Evolutionary conservation across 371 early-diverging fungal genomes (phyloP).

Genomic region (Syncephalastrum racemosum): DNA sequence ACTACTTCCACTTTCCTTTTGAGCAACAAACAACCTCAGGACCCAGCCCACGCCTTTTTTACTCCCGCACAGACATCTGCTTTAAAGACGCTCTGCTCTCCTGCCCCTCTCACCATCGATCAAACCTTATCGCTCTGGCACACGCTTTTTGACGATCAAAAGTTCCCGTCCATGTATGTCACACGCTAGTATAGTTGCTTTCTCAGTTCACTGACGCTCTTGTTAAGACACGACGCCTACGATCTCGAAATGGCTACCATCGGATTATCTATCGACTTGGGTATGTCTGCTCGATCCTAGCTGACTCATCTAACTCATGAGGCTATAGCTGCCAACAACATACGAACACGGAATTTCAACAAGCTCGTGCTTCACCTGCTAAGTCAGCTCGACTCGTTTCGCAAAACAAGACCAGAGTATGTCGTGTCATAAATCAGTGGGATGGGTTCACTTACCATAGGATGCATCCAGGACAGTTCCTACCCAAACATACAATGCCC

Average conservation of each 20-base stretch:
- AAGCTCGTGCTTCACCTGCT: constrained; percentile 60
- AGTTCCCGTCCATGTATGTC: constrained; percentile 37
- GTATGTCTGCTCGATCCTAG: constrained; percentile 29
- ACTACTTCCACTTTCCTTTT: constrained; percentile 17
- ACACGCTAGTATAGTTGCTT: neutral
- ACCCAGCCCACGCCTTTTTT: constrained; percentile 32
- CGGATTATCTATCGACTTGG: constrained; percentile 62
- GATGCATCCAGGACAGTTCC: constrained; percentile 31
- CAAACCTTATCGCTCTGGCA: constrained; percentile 37
- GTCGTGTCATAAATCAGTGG: constrained; percentile 2
- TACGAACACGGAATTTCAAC: constrained; percentile 67
- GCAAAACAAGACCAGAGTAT: constrained; percentile 51
- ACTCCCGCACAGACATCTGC: constrained; percentile 36
- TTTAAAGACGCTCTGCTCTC: constrained; percentile 50
- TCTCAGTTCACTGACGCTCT: neutral
- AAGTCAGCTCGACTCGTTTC: constrained; percentile 53
- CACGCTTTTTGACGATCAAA: constrained; percentile 41
- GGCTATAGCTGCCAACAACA: constrained; percentile 62
- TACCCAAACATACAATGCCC: constrained; percentile 64
- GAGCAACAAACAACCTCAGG: constrained; percentile 15
- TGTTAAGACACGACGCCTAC: constrained; percentile 66
- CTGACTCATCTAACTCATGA: constrained; percentile 1
- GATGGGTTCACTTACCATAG: neutral
- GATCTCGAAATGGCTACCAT: constrained; percentile 73
- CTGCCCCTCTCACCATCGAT: constrained; percentile 21